Conservation (phyloP, 257 asterid genomes). For the Solanum appendiculatum region DNA sequence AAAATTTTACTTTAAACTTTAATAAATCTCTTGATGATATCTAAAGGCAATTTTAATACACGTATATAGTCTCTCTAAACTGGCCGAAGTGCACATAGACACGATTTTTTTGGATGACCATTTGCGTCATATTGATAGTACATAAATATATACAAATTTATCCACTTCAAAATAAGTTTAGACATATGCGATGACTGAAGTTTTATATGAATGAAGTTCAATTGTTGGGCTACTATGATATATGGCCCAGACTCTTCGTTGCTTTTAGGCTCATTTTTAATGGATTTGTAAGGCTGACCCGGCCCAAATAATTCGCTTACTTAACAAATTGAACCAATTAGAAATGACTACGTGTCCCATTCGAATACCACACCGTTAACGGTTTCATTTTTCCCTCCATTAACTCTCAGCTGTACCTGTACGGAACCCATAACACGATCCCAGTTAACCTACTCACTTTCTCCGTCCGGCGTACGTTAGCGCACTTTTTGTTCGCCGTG, state of each 20-base stretch:
- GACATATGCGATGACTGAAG: too few relatives aligned
- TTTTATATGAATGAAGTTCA: too few relatives aligned
- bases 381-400: conserved; percentile 60
- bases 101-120: too few relatives aligned
- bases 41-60: too few relatives aligned
- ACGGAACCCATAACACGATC: neutral
- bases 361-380: conserved; percentile 50
- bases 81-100: too few relatives aligned
- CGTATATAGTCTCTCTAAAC: too few relatives aligned
- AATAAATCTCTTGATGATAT: too few relatives aligned
- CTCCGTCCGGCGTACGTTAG: conserved; percentile 9
- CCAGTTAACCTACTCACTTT: neutral
- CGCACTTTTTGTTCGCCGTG: neutral
- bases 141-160: too few relatives aligned
- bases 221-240: neutral
- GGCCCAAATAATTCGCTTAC: neutral
- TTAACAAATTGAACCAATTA: conserved; percentile 3
- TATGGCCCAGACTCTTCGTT: neutral
- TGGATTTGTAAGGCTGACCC: neutral
- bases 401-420: conserved; percentile 2
- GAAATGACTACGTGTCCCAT: conserved; percentile 44
- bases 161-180: too few relatives aligned
- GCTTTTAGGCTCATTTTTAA: too few relatives aligned
- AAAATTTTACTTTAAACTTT: too few relatives aligned
- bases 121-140: too few relatives aligned